Evolutionary conservation across 1,139 yeast species (phyloP), one percentile per base, ranked within the genome.

Genomic region (Pichia sorboxylosa): DNA sequence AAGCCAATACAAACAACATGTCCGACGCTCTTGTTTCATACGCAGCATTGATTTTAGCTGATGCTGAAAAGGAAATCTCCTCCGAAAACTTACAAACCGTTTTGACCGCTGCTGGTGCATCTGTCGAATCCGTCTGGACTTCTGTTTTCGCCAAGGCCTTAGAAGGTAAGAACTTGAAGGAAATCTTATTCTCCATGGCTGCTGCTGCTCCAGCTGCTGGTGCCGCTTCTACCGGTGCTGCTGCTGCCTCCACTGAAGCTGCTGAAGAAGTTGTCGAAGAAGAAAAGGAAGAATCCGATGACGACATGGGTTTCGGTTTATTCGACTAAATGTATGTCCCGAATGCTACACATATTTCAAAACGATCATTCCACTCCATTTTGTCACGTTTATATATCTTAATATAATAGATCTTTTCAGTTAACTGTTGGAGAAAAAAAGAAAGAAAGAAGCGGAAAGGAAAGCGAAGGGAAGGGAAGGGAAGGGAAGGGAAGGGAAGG

Each of bases 41-140:
- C 71, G 96, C 97, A 64, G 92, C 98, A 63, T 81, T 87, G 68
- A 85, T 87, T 73, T 75, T 87, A 68, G 95, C 96, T 54, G 97
- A 87, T 67, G 83, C 95, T 57, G 96, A 85, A 60, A 71, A 84
- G 61, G 96, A 84, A 66, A 74, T 87, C 77, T 66, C 96, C 57
- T 63, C 95, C 57, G 95, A 85, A 66, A 85, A 85, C 78, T 73
- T 90, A 61, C 62, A 70, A 60, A 66, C 94, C 54, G 65, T 84
- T 64, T 66, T 85, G 66, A 67, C 76, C 64, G 87, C 94, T 54
- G 95, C 95, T 56, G 87, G 90, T 66, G 84, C 90, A 55, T 66
- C 70, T 45, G 79, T 84, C 58, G 95, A 85, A 59, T 60, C 66
- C 55, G 73, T 83, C 70, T 87, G 97, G 96, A 83, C 94, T 59